Percentiles rank a stretch among this genome's conserved stretches.
Conservation (phyloP, 208 protist genomes). For the Borovskyia barvae region DNA sequence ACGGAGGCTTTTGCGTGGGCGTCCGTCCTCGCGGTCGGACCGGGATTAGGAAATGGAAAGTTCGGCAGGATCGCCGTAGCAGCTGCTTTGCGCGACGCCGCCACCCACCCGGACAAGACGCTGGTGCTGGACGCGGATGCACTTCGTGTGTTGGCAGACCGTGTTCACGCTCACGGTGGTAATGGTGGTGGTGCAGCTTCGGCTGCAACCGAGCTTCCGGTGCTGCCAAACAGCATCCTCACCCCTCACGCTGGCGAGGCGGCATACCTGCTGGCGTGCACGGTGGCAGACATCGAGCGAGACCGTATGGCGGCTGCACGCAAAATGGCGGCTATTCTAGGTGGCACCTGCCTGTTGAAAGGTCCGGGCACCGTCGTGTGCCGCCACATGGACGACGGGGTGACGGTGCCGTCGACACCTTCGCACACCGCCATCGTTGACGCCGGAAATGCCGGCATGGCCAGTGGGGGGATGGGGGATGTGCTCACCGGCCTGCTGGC, state of each 20-base stretch:
- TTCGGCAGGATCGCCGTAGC: conserved; percentile 32
- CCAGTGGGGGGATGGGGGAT: conserved; percentile 81
- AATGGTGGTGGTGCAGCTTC: background rate
- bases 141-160: conserved; percentile 44
- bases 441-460: conserved; percentile 86
- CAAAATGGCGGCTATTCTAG: conserved; percentile 36
- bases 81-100: conserved; percentile 29
- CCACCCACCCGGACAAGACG: conserved; percentile 35
- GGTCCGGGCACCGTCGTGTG: conserved; percentile 70
- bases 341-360: conserved; percentile 72
- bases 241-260: conserved; percentile 85
- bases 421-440: conserved; percentile 44
- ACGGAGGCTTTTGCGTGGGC: conserved; percentile 44
- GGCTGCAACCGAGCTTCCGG: conserved; percentile 7
- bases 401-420: conserved; percentile 1
- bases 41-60: conserved; percentile 48
- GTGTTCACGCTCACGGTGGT: background rate
- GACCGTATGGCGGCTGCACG: conserved; percentile 58
- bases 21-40: conserved; percentile 56
- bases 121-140: conserved; percentile 77
- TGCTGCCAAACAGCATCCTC: conserved; percentile 47
- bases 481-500: conserved; percentile 71
- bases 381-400: conserved; percentile 3
- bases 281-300: conserved; percentile 56
- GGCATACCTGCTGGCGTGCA: conserved; percentile 54